Conservation (phyloP, 805 yeast genomes). For the Cyberlindnera japonica region DNA sequence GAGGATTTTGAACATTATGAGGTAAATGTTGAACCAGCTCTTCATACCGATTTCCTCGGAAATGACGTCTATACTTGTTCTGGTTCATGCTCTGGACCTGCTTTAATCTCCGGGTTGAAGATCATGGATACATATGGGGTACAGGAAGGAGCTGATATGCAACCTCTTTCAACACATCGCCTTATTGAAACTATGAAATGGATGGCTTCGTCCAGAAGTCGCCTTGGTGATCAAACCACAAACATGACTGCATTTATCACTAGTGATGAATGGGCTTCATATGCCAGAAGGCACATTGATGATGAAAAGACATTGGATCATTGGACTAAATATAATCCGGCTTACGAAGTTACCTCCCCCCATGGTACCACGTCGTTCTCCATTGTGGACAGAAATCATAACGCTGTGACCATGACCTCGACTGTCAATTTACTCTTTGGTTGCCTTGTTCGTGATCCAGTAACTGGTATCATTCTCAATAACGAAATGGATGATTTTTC, state of each 20-base stretch:
- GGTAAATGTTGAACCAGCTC: slow-evolving; percentile 40
- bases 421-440: slow-evolving; percentile 87
- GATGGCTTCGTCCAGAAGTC: slow-evolving; percentile 84
- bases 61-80: slow-evolving; percentile 51
- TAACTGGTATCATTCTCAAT: slow-evolving; percentile 80
- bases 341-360: slow-evolving; percentile 71
- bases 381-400: slow-evolving; percentile 66
- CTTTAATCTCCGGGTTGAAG: slow-evolving; percentile 69
- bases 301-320: slow-evolving; percentile 52
- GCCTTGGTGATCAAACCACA: slow-evolving; percentile 65
- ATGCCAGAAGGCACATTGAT: slow-evolving; percentile 47
- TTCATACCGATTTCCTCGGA: slow-evolving; percentile 39
- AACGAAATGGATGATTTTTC: slow-evolving; percentile 96
- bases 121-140: slow-evolving; percentile 49
- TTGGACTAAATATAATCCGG: slow-evolving; percentile 77
- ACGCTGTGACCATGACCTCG: slow-evolving; percentile 85
- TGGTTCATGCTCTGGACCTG: slow-evolving; percentile 84
- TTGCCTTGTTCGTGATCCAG: slow-evolving; percentile 71
- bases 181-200: slow-evolving; percentile 88
- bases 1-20: slow-evolving; percentile 67
- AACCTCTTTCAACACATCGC: slow-evolving; percentile 54
- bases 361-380: slow-evolving; percentile 91
- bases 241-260: slow-evolving; percentile 38
- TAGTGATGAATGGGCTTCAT: slow-evolving; percentile 51
- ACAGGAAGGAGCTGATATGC: slow-evolving; percentile 43